These are phyloP conservation scores for Toxoplasma gondii DNA, from an alignment of 169 alveolate genomes.

Conservation along the genomic window DNA sequence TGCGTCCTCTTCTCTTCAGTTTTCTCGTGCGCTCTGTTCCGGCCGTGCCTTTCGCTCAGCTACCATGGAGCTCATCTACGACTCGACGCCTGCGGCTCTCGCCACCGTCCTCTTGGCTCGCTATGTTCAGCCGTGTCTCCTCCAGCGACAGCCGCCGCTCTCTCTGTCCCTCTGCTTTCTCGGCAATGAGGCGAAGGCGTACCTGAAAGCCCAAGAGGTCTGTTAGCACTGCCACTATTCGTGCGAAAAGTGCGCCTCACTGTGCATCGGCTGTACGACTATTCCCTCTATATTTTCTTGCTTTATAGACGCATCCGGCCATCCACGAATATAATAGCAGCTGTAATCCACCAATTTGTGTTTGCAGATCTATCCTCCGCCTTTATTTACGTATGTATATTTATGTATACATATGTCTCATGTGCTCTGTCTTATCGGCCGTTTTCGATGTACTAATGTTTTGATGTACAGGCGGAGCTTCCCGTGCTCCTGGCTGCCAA, in stretches of 20 bases:
- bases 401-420: too few relatives aligned
- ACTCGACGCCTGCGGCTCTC: background rate
- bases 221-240: background rate
- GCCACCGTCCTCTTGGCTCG: slow-evolving; percentile 13
- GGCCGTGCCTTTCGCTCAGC: background rate
- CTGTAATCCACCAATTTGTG: too few relatives aligned
- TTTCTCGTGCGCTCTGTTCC: background rate
- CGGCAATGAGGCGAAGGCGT: background rate
- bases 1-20: background rate
- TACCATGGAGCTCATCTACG: slow-evolving; percentile 22
- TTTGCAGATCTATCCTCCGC: too few relatives aligned
- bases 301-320: background rate
- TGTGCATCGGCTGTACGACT: background rate
- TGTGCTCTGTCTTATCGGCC: too few relatives aligned
- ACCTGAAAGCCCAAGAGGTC: background rate
- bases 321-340: too few relatives aligned
- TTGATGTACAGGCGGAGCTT: background rate
- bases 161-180: background rate
- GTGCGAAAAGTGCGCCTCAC: background rate
- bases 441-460: background rate
- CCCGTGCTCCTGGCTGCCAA: background rate
- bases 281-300: background rate
- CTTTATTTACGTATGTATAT: too few relatives aligned
- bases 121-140: background rate
- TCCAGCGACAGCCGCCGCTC: background rate